Conservation (phyloP, 192 early-diverging fungal genomes). For the Entrophospora sp. region DNA sequence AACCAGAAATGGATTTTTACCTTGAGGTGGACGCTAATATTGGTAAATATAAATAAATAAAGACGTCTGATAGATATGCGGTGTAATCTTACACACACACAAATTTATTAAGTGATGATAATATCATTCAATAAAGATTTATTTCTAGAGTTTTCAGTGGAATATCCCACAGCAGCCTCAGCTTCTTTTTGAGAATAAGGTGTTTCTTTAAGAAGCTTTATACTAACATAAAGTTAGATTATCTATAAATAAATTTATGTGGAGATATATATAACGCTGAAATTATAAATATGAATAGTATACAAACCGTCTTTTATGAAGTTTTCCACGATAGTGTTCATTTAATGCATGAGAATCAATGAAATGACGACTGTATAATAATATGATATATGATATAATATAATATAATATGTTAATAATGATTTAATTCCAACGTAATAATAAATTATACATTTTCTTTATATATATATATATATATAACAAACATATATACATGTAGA, state of each 20-base stretch:
- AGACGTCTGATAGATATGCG: background rate
- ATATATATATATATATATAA: too few relatives aligned
- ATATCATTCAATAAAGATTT: background rate
- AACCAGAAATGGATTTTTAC: too few relatives aligned
- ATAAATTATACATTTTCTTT: too few relatives aligned
- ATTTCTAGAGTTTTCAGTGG: constrained; percentile 3
- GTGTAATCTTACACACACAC: too few relatives aligned
- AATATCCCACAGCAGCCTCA: constrained; percentile 49
- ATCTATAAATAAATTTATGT: too few relatives aligned
- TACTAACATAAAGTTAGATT: constrained; percentile 22
- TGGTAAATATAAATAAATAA: background rate
- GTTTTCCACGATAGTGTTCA: constrained; percentile 67
- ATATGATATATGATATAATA: too few relatives aligned
- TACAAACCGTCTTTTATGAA: constrained; percentile 82
- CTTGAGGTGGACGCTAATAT: too few relatives aligned
- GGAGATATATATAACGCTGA: too few relatives aligned
- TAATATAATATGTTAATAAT: background rate
- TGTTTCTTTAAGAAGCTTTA: constrained; percentile 75
- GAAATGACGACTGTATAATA: constrained; percentile 56
- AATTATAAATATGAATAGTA: too few relatives aligned
- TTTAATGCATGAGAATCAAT: constrained; percentile 48
- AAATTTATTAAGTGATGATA: too few relatives aligned
- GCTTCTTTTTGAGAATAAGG: constrained; percentile 92
- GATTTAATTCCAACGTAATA: background rate
- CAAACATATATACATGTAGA: too few relatives aligned